These are phyloP conservation scores for Dryadomyces quercus-mongolicae DNA, from an alignment of 2,329 filamentous ascomycete genomes.

Conservation along the genomic window DNA sequence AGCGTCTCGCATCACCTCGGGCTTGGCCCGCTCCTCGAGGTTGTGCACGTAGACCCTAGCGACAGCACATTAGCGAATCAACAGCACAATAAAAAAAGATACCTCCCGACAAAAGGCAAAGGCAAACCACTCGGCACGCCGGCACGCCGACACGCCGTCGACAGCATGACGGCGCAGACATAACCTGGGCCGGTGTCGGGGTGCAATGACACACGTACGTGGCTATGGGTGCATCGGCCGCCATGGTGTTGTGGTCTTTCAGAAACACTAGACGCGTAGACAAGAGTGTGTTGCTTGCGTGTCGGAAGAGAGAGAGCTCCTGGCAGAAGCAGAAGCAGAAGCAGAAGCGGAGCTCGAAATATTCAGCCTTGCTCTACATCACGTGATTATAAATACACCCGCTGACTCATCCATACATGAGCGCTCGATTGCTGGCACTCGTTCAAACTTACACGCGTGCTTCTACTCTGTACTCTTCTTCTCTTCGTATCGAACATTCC, in stretches of 20 bases:
- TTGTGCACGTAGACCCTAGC: slow-evolving; percentile 61
- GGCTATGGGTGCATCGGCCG: slow-evolving; percentile 37
- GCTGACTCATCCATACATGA: background rate
- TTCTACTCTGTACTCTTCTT: no score
- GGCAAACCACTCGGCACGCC: slow-evolving; percentile 1
- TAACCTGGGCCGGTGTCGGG: slow-evolving; percentile 26
- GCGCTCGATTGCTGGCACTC: no score
- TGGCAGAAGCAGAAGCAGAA: no score
- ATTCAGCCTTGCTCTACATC: background rate
- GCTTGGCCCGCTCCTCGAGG: slow-evolving; percentile 84
- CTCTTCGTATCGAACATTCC: no score
- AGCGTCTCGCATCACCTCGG: slow-evolving; percentile 60
- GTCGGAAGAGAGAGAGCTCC: background rate
- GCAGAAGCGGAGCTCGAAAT: background rate
- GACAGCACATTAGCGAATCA: background rate
- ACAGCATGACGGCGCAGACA: background rate
- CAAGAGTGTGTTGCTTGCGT: background rate
- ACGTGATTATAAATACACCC: background rate
- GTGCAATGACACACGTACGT: slow-evolving; percentile 65
- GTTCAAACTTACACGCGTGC: background rate
- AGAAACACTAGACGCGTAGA: background rate
- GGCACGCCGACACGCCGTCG: background rate
- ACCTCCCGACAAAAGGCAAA: no score
- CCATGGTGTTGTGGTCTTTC: slow-evolving; percentile 12
- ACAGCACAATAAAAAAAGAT: background rate